Evolutionary conservation across 2,329 filamentous ascomycete genomes (phyloP).

Genomic region (Mycosphaerella sp.): DNA sequence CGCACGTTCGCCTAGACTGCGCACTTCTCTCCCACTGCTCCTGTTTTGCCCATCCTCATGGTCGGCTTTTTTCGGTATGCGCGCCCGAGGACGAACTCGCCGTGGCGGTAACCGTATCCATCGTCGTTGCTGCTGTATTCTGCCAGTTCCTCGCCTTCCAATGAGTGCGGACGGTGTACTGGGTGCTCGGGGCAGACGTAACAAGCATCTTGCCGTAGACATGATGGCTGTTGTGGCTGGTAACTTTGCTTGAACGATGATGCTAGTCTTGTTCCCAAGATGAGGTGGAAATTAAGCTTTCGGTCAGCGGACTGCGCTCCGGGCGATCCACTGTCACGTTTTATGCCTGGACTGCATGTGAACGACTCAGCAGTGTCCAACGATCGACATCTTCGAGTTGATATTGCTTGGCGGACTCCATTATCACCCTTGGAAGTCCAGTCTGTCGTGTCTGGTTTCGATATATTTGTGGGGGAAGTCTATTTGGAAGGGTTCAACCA

Average conservation of each 20-base stretch:
- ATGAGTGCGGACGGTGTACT: neutral
- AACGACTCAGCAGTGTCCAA: too few species aligned
- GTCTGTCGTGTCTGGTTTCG: too few species aligned
- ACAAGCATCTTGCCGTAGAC: constrained; percentile 18
- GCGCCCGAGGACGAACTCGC: constrained; percentile 18
- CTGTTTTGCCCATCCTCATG: neutral
- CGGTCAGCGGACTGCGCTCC: neutral
- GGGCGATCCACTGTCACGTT: neutral
- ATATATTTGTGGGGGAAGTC: too few species aligned
- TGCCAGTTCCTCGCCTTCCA: neutral
- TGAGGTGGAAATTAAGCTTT: constrained; percentile 1
- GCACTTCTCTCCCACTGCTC: neutral
- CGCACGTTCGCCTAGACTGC: neutral
- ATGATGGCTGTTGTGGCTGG: constrained; percentile 5
- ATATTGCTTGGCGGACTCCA: too few species aligned
- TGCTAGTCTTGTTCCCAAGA: neutral
- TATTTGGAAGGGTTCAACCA: too few species aligned
- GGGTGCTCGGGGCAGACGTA: constrained; percentile 15
- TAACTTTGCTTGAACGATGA: neutral
- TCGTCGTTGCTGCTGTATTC: constrained; percentile 17
- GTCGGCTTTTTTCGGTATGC: constrained; percentile 5
- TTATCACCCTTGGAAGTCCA: too few species aligned
- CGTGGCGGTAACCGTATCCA: constrained; percentile 20
- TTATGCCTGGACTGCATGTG: too few species aligned
- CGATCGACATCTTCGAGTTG: too few species aligned